Evolutionary conservation across 108 stramenopile species (phyloP).

Genomic region (Parmales sp.): DNA sequence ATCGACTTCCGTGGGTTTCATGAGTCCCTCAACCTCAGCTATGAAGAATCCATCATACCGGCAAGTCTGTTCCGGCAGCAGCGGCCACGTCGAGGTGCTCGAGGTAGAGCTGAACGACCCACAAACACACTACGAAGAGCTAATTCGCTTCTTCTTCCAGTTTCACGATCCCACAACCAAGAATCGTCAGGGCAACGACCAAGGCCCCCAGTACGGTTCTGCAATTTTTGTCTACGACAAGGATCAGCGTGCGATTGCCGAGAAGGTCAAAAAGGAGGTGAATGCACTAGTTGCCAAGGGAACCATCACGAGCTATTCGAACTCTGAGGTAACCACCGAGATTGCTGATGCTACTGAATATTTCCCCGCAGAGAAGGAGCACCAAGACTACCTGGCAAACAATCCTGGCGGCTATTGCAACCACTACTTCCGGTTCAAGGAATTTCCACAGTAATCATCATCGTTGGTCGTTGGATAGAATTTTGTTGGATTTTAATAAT

Average conservation of each 20-base stretch:
- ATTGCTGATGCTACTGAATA: slow-evolving; percentile 36
- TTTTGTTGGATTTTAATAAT: no score
- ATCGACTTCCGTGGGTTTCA: slow-evolving; percentile 48
- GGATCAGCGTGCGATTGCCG: slow-evolving; percentile 46
- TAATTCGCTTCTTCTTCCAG: slow-evolving; percentile 65
- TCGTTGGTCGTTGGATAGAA: no score
- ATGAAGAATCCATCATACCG: slow-evolving; percentile 49
- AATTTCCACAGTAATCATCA: slow-evolving; percentile 26
- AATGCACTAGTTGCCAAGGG: slow-evolving; percentile 26
- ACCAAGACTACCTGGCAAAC: slow-evolving; percentile 61
- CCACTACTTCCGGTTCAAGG: slow-evolving; percentile 50
- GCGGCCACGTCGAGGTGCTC: slow-evolving; percentile 61
- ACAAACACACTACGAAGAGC: slow-evolving; percentile 34
- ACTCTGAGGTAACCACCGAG: slow-evolving; percentile 29
- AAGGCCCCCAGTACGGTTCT: slow-evolving; percentile 71
- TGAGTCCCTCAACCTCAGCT: slow-evolving; percentile 40
- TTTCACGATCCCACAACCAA: slow-evolving; percentile 79
- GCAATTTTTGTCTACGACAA: slow-evolving; percentile 55
- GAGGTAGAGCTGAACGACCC: slow-evolving; percentile 44
- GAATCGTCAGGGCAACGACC: slow-evolving; percentile 81
- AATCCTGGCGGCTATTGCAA: slow-evolving; percentile 72
- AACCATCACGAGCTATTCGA: slow-evolving; percentile 32
- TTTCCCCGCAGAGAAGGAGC: slow-evolving; percentile 57
- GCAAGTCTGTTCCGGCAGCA: slow-evolving; percentile 49
- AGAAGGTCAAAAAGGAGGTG: slow-evolving; percentile 47